phyloP scores from a whole-genome alignment of 2,329 filamentous ascomycete species.

The Samsoniella hepiali region DNA sequence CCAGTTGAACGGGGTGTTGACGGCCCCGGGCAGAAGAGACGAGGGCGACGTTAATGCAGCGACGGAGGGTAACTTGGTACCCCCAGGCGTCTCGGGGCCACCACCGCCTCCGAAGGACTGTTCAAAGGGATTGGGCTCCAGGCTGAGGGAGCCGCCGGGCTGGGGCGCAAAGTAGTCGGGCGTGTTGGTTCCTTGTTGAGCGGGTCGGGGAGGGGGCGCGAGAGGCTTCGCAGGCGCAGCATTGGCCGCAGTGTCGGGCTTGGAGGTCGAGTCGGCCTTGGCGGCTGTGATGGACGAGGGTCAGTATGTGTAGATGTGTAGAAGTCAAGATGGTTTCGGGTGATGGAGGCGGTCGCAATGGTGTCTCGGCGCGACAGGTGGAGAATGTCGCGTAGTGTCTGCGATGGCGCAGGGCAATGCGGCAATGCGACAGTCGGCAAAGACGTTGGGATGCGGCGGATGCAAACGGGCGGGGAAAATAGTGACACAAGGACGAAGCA shows the following conservation, averaged over 20 bases:
- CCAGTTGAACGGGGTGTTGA: conserved; percentile 75
- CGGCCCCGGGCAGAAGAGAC: conserved; percentile 70
- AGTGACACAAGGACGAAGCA: conserved; percentile 7
- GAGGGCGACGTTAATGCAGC: conserved; percentile 89
- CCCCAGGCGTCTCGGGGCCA: conserved; percentile 75
- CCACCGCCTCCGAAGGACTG: conserved; percentile 74
- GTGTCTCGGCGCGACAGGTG: conserved; percentile 5
- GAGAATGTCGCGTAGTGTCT: conserved; percentile 19
- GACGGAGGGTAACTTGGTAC: conserved; percentile 80
- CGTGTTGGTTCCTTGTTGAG: conserved; percentile 52
- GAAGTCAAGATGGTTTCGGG: not conserved
- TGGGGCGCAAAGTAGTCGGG: conserved; percentile 68
- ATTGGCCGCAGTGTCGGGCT: conserved; percentile 52
- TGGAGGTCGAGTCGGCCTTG: conserved; percentile 46
- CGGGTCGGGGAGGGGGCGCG: conserved; percentile 66
- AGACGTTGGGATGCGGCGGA: conserved; percentile 23
- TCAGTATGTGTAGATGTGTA: not conserved
- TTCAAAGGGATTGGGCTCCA: conserved; percentile 96
- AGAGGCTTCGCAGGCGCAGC: conserved; percentile 62
- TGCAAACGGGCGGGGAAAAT: conserved; percentile 22
- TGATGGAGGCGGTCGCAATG: conserved; percentile 5
- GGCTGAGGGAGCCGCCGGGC: conserved; percentile 55
- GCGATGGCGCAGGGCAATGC: conserved; percentile 16
- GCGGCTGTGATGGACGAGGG: conserved; percentile 34
- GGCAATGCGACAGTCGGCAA: conserved; percentile 19